Evolutionary conservation across 768 basidiomycete species (phyloP), one percentile per base, ranked within the genome.

Genomic region (Cubamyces lactineus): DNA sequence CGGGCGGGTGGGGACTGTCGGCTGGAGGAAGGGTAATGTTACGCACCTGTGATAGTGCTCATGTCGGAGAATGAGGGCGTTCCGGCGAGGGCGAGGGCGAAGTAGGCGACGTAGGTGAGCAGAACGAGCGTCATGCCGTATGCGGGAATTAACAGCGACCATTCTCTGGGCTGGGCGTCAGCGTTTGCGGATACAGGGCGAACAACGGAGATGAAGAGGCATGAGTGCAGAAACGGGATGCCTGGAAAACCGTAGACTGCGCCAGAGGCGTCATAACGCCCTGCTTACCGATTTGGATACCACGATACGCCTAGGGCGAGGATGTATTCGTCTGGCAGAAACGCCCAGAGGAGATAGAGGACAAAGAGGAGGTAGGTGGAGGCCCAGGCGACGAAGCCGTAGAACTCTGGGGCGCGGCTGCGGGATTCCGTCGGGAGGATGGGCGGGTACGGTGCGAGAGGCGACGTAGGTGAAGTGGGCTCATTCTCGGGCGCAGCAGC

Each of bases 321-420:
- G 56, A 95, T 86, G 72, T 79, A 86, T 34, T 80, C 78, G 70
- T 92, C 89, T 5, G 93, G 92, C 15, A 92, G 77, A 40, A 94
- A 72, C 1, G 88, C 91, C 93, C 93, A 95, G 6, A 93, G 75
- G 38, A 93, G 69, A 71, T 89, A 94, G 24, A 90, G 68, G 55
- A 83, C 72, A 70, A 89, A 94, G 2, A 85, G 74, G 26, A 93
- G 74, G 53, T 83, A 86, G 0, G 94, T 94, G 0, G 86, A 86
- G 9, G 87, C 86, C 88, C 87, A 91, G 16, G 90, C 91, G 5
- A 90, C 91, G 71, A 94, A 95, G n/a, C 94, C 93, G 67, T 94
- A 93, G 69, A 94, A 89, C 75, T 95, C 93, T 45, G 89, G 82
- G 13, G 90, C 89, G 9, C 89, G 85, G 71, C 86, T 88, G 63